Evolutionary conservation across 495 filamentous ascomycete genomes (phyloP), one percentile per base, ranked within the genome.

Genomic region (Venustampulla echinocandica): DNA sequence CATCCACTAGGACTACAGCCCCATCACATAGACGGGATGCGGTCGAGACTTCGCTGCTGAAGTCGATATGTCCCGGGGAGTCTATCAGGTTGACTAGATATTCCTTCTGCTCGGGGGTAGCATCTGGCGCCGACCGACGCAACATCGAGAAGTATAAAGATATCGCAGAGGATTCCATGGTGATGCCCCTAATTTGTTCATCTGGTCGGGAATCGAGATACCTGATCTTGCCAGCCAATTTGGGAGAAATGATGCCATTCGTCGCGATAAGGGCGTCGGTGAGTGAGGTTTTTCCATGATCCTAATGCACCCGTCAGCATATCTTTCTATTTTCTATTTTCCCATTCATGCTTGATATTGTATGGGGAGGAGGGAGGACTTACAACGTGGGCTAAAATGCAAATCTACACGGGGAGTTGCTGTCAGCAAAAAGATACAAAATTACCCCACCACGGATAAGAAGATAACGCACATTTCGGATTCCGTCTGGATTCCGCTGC

Each of bases 81-180:
- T 99, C 92, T 53, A 99, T 99, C 28, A 99, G 67, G 63, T 99
- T 99, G 64, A 99, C 87, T 37, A 99, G 74, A 61, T 94, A 96
- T 60, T 97, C 90, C 56, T 86, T 84, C 11, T 80, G 70, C 44
- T 77, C 72, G 1, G 86, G 86, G 18, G 72, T 56, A 9, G 78
- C 77, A 4, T 92, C 84, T 10, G 82, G 79, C 9, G 75, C 66
- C 30, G 78, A 63, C 43, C 85, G 75, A 52, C 74, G 61, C 39
- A 90, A 68, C 74, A 99, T 86, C 20, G 88, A 90, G 66, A 99
- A 97, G 70, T 85, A 92, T 39, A 99, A 69, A 3, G 93, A 97
- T 49, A 99, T 99, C 44, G 92, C 92, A 13, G 90, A 96, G 0
- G 93, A 97, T 64, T 99, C 92, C 92, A 99, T 99, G 10, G 92